phyloP scores from a whole-genome alignment of 2,329 filamentous ascomycete genomes.

The Penicillium sp. region DNA sequence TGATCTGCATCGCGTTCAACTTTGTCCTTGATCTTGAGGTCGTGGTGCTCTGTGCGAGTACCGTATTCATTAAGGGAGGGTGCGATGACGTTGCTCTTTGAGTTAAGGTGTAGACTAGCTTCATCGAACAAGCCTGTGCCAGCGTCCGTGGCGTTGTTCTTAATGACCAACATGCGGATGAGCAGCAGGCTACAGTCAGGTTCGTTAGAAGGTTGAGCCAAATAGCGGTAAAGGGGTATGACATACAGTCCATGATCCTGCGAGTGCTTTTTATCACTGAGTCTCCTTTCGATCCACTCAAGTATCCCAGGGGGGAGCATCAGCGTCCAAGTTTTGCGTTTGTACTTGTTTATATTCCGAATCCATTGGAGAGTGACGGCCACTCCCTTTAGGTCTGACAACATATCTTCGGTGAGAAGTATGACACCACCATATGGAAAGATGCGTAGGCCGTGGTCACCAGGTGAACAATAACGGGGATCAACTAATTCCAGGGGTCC shows the following conservation, averaged over 20 bases:
- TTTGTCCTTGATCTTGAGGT: slow-evolving; percentile 23
- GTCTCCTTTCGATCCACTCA: slow-evolving; percentile 32
- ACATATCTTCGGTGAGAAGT: slow-evolving; percentile 43
- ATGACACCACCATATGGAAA: slow-evolving; percentile 39
- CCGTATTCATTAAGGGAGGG: slow-evolving; percentile 30
- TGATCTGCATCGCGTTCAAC: slow-evolving; percentile 34
- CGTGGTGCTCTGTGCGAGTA: slow-evolving; percentile 23
- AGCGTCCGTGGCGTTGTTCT: slow-evolving; percentile 21
- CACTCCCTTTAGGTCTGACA: slow-evolving; percentile 26
- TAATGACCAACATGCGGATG: slow-evolving; percentile 21
- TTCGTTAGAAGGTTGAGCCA: neutral
- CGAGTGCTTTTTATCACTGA: slow-evolving; percentile 9
- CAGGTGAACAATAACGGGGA: neutral
- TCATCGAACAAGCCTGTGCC: slow-evolving; percentile 7
- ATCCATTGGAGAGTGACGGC: slow-evolving; percentile 41
- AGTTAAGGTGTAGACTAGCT: slow-evolving; percentile 22
- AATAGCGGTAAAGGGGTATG: neutral
- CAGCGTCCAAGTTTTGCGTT: slow-evolving; percentile 37
- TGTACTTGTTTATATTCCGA: slow-evolving; percentile 20
- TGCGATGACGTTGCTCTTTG: slow-evolving; percentile 31
- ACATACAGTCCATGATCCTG: slow-evolving; percentile 8
- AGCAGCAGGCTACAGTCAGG: slow-evolving; percentile 5
- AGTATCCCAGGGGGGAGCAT: slow-evolving; percentile 38
- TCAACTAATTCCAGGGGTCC: slow-evolving; percentile 25
- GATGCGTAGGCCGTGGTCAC: slow-evolving; percentile 32